Base-by-base conservation (phyloP, 768 basidiomycete species). In the Cyclocybe aegerita region DNA sequence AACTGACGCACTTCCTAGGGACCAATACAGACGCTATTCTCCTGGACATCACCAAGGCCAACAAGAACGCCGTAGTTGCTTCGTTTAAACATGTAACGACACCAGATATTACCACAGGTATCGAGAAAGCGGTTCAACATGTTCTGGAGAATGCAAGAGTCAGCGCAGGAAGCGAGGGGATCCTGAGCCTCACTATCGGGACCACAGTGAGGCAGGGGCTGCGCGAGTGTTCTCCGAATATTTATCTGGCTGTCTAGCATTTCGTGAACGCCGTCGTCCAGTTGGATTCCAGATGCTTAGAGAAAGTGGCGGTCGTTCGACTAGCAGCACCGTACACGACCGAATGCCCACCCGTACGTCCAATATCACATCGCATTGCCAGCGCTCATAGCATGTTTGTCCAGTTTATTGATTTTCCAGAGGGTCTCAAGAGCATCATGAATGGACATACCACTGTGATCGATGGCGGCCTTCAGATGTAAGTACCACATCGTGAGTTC, bases 221-320 rank as follows among this genome's bases (percentile, higher is more conserved):
- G 2, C 23, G 8, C 10, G 29, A 8, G 8, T 30, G 17, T 34
- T 40, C 23, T 10, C 12, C 17, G 17, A 33, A 11, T 35, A 7
- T 37, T 43, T 38, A 45, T 16, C 14, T 29, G 9, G 4, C 8
- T 33, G 4, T 6, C 14, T 29, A 76, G 70, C 77, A 79, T 59
- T 82, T 82, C 50, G 70, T 82, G 17, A 82, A 86, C 54, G 81
- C 82, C 1, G 75, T 87, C 2, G 71, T 86, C 12, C 82, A 85
- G 65, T 62, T 75, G 17, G 78, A 85, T 60, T 65, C 75, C 4
- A 53, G 72, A 2, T 71, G 78, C n/a, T 65, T 86, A 10, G 72
- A 75, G 39, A 77, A 77, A 40, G 84, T 87, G 0, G 85, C 82
- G 0, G 82, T 86, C 34, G 72, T 87, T 42, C 77, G 85, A 48